phyloP scores from a whole-genome alignment of 441 rosid species.

The Rhodomyrtus psidioides region DNA sequence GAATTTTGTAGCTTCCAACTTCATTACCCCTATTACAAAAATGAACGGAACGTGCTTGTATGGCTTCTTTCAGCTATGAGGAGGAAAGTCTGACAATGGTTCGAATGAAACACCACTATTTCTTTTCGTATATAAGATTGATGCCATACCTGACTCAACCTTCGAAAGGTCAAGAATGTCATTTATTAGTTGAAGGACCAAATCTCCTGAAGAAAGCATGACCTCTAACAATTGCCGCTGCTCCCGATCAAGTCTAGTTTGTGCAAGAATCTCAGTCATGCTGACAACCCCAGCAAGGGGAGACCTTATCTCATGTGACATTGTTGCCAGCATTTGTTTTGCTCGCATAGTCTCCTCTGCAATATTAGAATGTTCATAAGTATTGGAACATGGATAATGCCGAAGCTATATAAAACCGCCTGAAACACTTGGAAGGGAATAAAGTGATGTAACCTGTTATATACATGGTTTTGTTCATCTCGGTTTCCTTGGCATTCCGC shows the following conservation, averaged over 20 bases:
- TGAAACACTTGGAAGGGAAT: background rate
- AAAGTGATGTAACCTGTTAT: conserved; percentile 61
- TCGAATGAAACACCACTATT: background rate
- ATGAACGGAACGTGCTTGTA: background rate
- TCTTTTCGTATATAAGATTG: background rate
- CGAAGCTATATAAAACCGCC: background rate
- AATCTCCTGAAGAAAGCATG: conserved; percentile 95
- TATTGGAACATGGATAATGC: background rate
- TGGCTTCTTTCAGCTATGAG: background rate
- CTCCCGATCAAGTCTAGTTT: conserved; percentile 63
- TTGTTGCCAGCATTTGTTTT: conserved; percentile 92
- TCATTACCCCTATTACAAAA: conserved; percentile 58
- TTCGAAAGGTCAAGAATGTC: conserved; percentile 98
- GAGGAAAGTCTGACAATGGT: background rate
- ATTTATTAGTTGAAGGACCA: conserved; percentile 89
- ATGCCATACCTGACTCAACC: conserved; percentile 75
- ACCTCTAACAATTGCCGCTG: conserved; percentile 73
- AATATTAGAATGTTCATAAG: background rate
- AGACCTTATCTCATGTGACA: conserved; percentile 98
- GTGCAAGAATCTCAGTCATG: conserved; percentile 91
- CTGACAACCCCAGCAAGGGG: conserved; percentile 92
- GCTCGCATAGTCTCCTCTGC: conserved; percentile 99
- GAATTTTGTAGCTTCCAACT: conserved; percentile 88
- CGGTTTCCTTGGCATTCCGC: conserved; percentile 93
- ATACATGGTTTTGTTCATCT: conserved; percentile 87